phyloP scores from a whole-genome alignment of 345 rosid species.

The Cardamine chenopodiifolia region DNA sequence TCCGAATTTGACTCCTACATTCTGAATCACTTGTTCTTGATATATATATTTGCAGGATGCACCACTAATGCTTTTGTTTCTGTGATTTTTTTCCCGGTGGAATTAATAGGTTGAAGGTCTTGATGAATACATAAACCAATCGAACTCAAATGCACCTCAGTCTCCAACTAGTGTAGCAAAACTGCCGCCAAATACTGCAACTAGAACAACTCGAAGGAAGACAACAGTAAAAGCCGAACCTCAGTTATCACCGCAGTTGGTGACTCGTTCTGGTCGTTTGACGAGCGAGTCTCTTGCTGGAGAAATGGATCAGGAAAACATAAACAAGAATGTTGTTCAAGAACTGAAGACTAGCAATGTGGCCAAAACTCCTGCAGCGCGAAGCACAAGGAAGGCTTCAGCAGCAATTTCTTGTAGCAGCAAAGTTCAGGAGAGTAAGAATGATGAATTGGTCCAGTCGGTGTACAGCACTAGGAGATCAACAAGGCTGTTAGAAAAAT shows the following conservation, averaged over 20 bases:
- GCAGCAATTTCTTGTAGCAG: conserved; percentile 32
- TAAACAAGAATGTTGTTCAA: conserved; percentile 31
- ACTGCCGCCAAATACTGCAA: conserved; percentile 40
- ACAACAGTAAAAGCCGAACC: conserved; percentile 42
- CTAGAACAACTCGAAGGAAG: conserved; percentile 58
- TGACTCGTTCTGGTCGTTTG: conserved; percentile 47
- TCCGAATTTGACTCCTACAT: not conserved
- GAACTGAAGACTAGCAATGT: conserved; percentile 31
- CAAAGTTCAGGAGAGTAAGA: conserved; percentile 31
- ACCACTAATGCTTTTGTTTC: conserved; percentile 14
- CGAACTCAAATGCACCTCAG: conserved; percentile 35
- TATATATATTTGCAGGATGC: not conserved
- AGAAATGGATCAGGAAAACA: conserved; percentile 48
- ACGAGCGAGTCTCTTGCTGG: conserved; percentile 43
- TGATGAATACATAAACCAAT: conserved; percentile 54
- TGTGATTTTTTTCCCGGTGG: not conserved
- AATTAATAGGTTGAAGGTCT: conserved; percentile 75
- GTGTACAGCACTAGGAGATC: conserved; percentile 71
- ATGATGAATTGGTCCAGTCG: conserved; percentile 43
- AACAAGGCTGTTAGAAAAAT: conserved; percentile 66
- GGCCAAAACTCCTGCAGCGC: conserved; percentile 37
- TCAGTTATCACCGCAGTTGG: conserved; percentile 41
- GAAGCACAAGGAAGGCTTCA: conserved; percentile 43
- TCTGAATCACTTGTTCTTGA: not conserved
- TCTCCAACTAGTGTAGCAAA: conserved; percentile 47